Conservation (phyloP, 352 stramenopile species). For the Elongisporangium undulatum region DNA sequence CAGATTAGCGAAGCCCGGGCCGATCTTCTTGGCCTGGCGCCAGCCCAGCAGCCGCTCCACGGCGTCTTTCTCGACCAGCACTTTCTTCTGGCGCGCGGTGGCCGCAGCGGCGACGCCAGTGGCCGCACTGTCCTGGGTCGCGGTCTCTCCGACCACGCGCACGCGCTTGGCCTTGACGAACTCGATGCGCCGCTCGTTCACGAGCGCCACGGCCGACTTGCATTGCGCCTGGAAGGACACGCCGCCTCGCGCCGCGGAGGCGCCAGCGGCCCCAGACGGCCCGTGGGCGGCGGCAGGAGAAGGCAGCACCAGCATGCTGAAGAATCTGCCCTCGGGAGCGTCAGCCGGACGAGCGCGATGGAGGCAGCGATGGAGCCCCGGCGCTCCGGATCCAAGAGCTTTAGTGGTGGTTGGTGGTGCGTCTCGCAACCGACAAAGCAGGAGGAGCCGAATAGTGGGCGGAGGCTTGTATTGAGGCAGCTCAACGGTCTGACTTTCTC, state of each 20-base stretch:
- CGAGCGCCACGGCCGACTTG: constrained; percentile 72
- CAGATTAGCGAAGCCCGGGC: constrained; percentile 84
- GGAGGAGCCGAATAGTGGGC: not conserved
- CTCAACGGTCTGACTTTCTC: not conserved
- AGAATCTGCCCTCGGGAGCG: not conserved
- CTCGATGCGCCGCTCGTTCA: constrained; percentile 81
- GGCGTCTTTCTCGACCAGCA: constrained; percentile 35
- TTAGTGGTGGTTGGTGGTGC: not conserved
- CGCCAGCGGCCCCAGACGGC: constrained; percentile 4
- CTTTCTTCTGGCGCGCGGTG: constrained; percentile 19
- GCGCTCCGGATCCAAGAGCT: not conserved
- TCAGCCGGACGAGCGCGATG: not conserved
- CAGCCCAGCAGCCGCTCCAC: constrained; percentile 58
- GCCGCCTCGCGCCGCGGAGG: constrained; percentile 1
- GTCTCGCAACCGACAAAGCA: not conserved
- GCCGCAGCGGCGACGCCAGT: not conserved
- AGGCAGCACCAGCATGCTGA: not conserved
- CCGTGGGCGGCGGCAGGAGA: constrained; percentile 5
- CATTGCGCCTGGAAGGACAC: constrained; percentile 49
- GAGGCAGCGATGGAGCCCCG: too few species aligned
- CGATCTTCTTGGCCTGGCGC: constrained; percentile 71
- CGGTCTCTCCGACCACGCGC: constrained; percentile 28
- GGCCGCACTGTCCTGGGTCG: constrained; percentile 7
- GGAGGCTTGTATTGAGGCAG: not conserved
- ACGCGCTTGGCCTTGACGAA: constrained; percentile 68